Base-by-base conservation (phyloP, 805 yeast species). In the Isabelozyma pseudorhagii region DNA sequence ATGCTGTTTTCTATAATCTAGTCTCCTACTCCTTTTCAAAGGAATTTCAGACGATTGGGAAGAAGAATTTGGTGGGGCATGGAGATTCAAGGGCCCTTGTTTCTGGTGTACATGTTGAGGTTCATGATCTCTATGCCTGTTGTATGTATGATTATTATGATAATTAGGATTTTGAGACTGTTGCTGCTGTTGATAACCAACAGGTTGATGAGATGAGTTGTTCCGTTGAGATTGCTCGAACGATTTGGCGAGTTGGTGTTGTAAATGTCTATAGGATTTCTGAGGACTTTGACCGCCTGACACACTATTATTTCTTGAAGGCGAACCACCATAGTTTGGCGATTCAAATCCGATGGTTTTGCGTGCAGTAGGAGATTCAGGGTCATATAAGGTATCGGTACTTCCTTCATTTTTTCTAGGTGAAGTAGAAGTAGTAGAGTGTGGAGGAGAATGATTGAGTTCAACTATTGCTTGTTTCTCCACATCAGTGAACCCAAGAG, bases 401-500 rank as follows among this genome's bases (percentile, higher is more conserved):
- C 36, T 28, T 13, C 13, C 45, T 8, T 42, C 44, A 38, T 31
- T 46, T 18, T 36, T 36, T 13, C 29, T 42, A 11, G 55, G 51
- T 2, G 55, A 53, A 6, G 50, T 18, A n/a, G 50, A 46, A 51
- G 51, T 1, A 8, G 57, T 25, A 14, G 51, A 47, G 50, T 48
- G 54, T n/a, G 64, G 63, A 46, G 66, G 63, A 42, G 45, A 42
- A 25, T 60, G 51, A 25, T 51, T 60, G 47, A 69, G 36, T 47
- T 66, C 71, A 49, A 68, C 71, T 44, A 74, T 67, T 5, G 75
- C 79, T 36, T 69, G 66, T 52, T 63, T 73, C 58, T 79, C 84
- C 4, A 76, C 73, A 47, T 74, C 78, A 10, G 83, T 78, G 54
- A 76, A 75, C 10, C 87, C 87, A 28, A 86, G 71, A 0, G 89